Conservation (phyloP, 1,139 yeast species). For the Suhomyces bolitotheri region DNA sequence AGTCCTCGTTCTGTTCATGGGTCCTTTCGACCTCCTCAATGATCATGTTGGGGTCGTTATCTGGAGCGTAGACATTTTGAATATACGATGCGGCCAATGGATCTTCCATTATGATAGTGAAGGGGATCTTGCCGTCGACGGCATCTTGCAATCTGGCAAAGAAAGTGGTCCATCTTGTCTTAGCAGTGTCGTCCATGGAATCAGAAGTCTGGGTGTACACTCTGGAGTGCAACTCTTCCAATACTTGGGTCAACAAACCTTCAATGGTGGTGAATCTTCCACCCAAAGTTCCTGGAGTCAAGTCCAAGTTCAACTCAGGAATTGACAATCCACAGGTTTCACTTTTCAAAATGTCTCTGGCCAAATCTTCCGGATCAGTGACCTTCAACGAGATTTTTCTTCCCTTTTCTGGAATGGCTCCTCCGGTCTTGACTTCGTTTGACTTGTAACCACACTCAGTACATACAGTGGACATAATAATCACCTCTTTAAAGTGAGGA, state of each 20-base stretch:
- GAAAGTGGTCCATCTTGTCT: constrained; percentile 77
- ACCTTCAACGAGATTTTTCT: constrained; percentile 70
- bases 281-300: constrained; percentile 95
- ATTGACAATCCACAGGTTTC: constrained; percentile 86
- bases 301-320: constrained; percentile 88
- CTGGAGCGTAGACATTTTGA: constrained; percentile 98
- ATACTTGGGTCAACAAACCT: constrained; percentile 86
- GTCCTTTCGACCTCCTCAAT: constrained; percentile 90
- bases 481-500: constrained; percentile 97
- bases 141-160: constrained; percentile 77
- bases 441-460: constrained; percentile 93
- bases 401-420: constrained; percentile 89
- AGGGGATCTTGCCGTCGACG: constrained; percentile 76
- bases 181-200: constrained; percentile 81
- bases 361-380: constrained; percentile 90
- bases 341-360: constrained; percentile 90
- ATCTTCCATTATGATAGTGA: constrained; percentile 87
- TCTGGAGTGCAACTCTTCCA: constrained; percentile 82
- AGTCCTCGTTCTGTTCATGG: constrained; percentile 81
- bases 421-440: constrained; percentile 98
- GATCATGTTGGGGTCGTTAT: constrained; percentile 91
- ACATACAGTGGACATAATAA: constrained; percentile 94
- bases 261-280: constrained; percentile 97
- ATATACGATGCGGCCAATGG: constrained; percentile 94
- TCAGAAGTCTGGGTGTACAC: constrained; percentile 88